Conservation (phyloP, 2,329 filamentous ascomycete species). For the Trichoderma sp. region DNA sequence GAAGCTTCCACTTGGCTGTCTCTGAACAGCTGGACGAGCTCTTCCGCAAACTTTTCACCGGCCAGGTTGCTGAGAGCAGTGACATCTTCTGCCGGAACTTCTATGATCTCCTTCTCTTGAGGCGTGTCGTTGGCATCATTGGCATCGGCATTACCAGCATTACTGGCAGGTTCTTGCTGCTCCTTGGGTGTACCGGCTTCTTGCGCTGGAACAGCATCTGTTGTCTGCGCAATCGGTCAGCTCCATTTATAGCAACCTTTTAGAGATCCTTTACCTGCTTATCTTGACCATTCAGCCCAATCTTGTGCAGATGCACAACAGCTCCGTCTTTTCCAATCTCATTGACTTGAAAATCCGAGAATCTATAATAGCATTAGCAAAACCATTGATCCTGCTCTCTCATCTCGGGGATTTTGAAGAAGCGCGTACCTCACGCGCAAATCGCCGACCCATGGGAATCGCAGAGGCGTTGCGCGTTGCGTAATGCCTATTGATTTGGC, state of each 20-base stretch:
- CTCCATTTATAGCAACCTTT: neutral
- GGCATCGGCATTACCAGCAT: slow-evolving; percentile 21
- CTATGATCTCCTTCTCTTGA: slow-evolving; percentile 23
- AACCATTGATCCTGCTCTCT: neutral
- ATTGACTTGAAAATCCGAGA: slow-evolving; percentile 90
- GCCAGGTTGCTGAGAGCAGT: slow-evolving; percentile 40
- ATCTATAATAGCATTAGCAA: slow-evolving; percentile 47
- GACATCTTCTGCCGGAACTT: slow-evolving; percentile 36
- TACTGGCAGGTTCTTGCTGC: slow-evolving; percentile 22
- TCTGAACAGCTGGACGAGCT: slow-evolving; percentile 43
- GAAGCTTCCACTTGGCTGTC: slow-evolving; percentile 33
- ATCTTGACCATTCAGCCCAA: slow-evolving; percentile 31
- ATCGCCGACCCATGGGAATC: slow-evolving; percentile 40
- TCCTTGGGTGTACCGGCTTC: slow-evolving; percentile 14
- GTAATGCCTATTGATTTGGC: slow-evolving; percentile 41
- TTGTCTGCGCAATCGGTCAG: neutral
- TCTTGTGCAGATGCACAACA: slow-evolving; percentile 67
- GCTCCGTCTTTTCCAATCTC: slow-evolving; percentile 76
- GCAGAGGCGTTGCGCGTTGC: slow-evolving; percentile 39
- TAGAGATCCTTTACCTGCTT: slow-evolving; percentile 3
- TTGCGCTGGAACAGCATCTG: neutral
- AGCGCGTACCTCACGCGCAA: slow-evolving; percentile 38
- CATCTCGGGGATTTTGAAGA: neutral
- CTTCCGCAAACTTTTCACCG: slow-evolving; percentile 39
- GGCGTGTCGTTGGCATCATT: slow-evolving; percentile 25